phyloP scores from a whole-genome alignment of 2,329 filamentous ascomycete species.

The Pestalotiopsis fici region DNA sequence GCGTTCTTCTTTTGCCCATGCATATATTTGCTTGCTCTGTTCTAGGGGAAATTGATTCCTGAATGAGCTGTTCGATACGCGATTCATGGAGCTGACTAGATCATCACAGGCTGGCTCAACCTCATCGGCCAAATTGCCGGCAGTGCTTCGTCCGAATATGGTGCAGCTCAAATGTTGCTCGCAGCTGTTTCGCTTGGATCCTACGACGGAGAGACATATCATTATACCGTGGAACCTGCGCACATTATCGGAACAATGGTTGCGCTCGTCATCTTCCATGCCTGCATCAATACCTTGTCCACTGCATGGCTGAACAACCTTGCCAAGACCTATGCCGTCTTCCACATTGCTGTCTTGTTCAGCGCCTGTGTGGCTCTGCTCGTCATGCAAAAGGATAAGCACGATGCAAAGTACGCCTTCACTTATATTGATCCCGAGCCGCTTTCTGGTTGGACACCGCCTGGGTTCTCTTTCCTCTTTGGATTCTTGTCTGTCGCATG shows the following conservation, averaged over 20 bases:
- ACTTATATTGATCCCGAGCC: constrained; percentile 46
- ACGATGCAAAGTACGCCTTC: constrained; percentile 54
- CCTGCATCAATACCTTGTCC: constrained; percentile 54
- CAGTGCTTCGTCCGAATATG: constrained; percentile 58
- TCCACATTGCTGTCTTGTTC: constrained; percentile 54
- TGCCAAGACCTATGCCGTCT: constrained; percentile 58
- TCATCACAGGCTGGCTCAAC: constrained; percentile 44
- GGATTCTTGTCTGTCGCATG: constrained; percentile 61
- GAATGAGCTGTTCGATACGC: background rate
- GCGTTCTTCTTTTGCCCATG: background rate
- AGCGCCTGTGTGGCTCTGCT: constrained; percentile 52
- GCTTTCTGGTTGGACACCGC: constrained; percentile 52
- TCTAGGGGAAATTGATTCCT: background rate
- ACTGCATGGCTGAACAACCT: constrained; percentile 61
- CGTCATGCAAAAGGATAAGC: constrained; percentile 50
- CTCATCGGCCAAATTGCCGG: constrained; percentile 54
- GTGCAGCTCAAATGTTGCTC: constrained; percentile 55
- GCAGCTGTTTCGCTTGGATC: constrained; percentile 54
- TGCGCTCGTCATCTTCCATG: constrained; percentile 50
- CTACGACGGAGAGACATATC: constrained; percentile 32
- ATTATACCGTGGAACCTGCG: constrained; percentile 44
- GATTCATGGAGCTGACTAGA: constrained; percentile 12
- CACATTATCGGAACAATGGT: constrained; percentile 58
- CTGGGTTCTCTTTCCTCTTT: constrained; percentile 59
- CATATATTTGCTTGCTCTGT: background rate